Evolutionary conservation across 164 flowering plant species (phyloP).

Genomic region (Aristolochia californica): DNA sequence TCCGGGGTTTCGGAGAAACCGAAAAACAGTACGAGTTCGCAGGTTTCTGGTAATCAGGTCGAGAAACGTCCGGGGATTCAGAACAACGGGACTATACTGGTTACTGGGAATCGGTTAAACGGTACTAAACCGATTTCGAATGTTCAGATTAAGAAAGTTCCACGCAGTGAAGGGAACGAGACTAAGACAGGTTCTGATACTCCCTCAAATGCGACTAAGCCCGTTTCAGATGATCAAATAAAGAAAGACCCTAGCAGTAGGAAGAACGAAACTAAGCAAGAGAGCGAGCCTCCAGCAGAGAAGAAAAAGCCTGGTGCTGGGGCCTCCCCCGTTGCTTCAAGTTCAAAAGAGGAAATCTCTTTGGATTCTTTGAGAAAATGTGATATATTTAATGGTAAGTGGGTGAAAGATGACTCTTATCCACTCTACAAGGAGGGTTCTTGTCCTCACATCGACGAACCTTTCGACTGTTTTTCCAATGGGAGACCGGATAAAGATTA

Average conservation of each 20-base stretch:
- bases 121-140: not conserved
- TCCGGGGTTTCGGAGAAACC: not conserved
- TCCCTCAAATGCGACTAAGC: not conserved
- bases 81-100: conserved; percentile 11
- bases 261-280: conserved; percentile 7
- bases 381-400: conserved; percentile 67
- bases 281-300: no score
- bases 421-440: conserved; percentile 78
- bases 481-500: conserved; percentile 69
- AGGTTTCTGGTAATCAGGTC: not conserved
- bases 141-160: not conserved
- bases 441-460: conserved; percentile 71
- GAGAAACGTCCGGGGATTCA: conserved; percentile 6
- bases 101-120: not conserved
- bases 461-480: conserved; percentile 65
- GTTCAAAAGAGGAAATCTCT: conserved; percentile 15
- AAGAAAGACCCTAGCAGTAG: no score
- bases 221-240: not conserved
- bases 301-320: no score
- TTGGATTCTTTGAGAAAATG: conserved; percentile 43
- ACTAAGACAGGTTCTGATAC: not conserved
- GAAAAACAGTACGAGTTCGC: not conserved
- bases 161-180: not conserved
- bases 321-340: no score
- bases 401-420: conserved; percentile 82